These are phyloP conservation scores for Pichia gijzeniarum DNA, from an alignment of 805 yeast species.

Conservation along the genomic window DNA sequence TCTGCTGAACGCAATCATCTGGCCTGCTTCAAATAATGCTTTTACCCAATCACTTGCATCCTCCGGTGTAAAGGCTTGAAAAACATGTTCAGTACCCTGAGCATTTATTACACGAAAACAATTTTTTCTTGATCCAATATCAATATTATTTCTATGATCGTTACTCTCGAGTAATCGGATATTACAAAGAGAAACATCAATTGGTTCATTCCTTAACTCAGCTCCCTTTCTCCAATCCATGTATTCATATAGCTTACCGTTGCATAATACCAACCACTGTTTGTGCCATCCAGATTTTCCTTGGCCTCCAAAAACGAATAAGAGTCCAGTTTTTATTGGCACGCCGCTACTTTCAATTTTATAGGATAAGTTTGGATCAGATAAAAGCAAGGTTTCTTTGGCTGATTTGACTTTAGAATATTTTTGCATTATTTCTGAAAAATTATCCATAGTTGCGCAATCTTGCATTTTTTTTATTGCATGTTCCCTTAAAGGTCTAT, in stretches of 20 bases:
- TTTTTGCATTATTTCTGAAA: conserved; percentile 38
- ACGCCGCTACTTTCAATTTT: neutral
- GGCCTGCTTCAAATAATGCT: conserved; percentile 51
- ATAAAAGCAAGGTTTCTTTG: neutral
- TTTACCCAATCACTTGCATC: conserved; percentile 68
- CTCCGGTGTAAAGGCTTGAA: conserved; percentile 64
- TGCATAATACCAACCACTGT: conserved; percentile 72
- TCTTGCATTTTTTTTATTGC: conserved; percentile 17
- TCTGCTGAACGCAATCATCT: conserved; percentile 23
- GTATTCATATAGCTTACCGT: conserved; percentile 65
- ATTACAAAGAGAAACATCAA: conserved; percentile 63
- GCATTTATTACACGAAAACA: conserved; percentile 79
- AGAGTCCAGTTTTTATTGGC: conserved; percentile 37
- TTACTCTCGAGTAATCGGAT: conserved; percentile 38
- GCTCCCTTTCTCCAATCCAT: conserved; percentile 74
- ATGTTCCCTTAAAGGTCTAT: conserved; percentile 17
- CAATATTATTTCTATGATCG: conserved; percentile 37
- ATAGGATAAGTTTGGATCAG: conserved; percentile 5
- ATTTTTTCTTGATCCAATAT: conserved; percentile 39
- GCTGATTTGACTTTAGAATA: neutral
- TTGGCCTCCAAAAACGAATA: conserved; percentile 54
- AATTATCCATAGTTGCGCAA: conserved; percentile 18
- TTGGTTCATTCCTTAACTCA: conserved; percentile 55
- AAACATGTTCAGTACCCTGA: conserved; percentile 54
- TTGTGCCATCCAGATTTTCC: conserved; percentile 78